Conservation (phyloP, 768 basidiomycete genomes). For the Suillus lakei region DNA sequence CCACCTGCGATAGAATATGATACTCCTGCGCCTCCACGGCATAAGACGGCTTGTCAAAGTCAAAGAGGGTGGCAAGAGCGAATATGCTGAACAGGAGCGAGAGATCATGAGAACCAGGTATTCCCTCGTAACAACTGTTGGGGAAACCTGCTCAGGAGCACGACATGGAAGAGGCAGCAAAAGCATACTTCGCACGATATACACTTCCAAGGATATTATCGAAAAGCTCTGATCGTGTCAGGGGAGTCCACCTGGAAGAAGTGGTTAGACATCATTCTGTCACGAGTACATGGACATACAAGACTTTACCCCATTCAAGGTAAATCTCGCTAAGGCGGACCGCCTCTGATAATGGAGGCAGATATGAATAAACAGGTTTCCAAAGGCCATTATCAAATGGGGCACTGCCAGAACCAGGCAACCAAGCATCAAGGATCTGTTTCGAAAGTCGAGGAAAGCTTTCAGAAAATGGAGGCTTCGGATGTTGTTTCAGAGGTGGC, state of each 20-base stretch:
- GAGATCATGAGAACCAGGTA: slow-evolving; percentile 54
- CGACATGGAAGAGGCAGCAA: background rate
- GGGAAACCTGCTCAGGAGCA: slow-evolving; percentile 8
- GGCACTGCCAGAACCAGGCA: slow-evolving; percentile 36
- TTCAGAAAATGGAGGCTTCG: slow-evolving; percentile 18
- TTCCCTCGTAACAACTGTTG: slow-evolving; percentile 43
- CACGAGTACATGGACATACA: slow-evolving; percentile 44
- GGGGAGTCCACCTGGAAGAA: slow-evolving; percentile 51
- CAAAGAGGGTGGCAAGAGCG: slow-evolving; percentile 68
- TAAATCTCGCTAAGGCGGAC: slow-evolving; percentile 66
- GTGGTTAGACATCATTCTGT: slow-evolving; percentile 3
- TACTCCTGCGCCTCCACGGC: slow-evolving; percentile 63
- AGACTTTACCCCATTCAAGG: slow-evolving; percentile 60
- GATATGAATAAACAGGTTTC: slow-evolving; percentile 47
- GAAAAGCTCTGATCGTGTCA: slow-evolving; percentile 58
- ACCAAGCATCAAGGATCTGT: slow-evolving; percentile 43
- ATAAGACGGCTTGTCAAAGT: slow-evolving; percentile 51
- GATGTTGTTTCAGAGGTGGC: slow-evolving; percentile 27
- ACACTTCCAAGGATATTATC: slow-evolving; percentile 59
- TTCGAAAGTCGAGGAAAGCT: slow-evolving; percentile 44
- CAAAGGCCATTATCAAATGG: slow-evolving; percentile 42
- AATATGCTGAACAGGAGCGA: slow-evolving; percentile 70
- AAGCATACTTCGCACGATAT: slow-evolving; percentile 57
- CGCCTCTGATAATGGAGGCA: slow-evolving; percentile 66
- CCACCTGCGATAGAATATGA: slow-evolving; percentile 59